Conservation (phyloP, 371 early-diverging fungal genomes). For the Mucor saturninus region DNA sequence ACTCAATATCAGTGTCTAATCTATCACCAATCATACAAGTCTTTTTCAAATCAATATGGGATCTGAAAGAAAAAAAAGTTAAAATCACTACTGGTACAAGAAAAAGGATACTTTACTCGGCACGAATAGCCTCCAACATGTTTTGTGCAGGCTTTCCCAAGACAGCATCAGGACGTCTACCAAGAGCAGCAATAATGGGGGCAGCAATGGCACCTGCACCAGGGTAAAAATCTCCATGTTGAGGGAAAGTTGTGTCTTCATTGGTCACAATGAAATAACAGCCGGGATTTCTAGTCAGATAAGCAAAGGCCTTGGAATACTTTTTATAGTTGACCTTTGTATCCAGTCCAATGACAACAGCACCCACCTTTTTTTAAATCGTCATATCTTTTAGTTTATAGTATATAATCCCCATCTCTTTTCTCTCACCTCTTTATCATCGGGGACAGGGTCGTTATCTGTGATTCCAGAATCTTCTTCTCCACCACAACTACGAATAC, state of each 20-base stretch:
- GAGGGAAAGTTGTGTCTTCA: slow-evolving; percentile 89
- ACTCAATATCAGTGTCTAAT: slow-evolving; percentile 94
- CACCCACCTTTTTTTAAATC: slow-evolving; percentile 60
- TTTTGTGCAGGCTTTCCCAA: slow-evolving; percentile 93
- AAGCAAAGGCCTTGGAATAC: slow-evolving; percentile 87
- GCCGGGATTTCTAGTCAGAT: slow-evolving; percentile 71
- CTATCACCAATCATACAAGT: slow-evolving; percentile 98
- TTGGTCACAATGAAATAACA: slow-evolving; percentile 94
- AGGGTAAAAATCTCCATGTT: slow-evolving; percentile 74
- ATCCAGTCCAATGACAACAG: slow-evolving; percentile 91
- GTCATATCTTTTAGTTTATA: not conserved
- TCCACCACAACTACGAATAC: slow-evolving; percentile 66
- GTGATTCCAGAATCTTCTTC: slow-evolving; percentile 47
- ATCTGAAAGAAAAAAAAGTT: slow-evolving; percentile 39
- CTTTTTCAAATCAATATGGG: slow-evolving; percentile 74
- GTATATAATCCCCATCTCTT: not conserved
- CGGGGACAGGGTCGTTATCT: slow-evolving; percentile 40
- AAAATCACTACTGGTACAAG: not conserved
- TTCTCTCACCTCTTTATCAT: slow-evolving; percentile 48
- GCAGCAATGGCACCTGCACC: slow-evolving; percentile 88
- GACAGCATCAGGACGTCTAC: slow-evolving; percentile 76
- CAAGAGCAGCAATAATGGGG: slow-evolving; percentile 74
- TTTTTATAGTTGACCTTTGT: slow-evolving; percentile 88
- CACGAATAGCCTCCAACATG: slow-evolving; percentile 90
- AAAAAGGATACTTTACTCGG: slow-evolving; percentile 43